Evolutionary conservation across 257 asterid genomes (phyloP).

Genomic region (Paraleonurus japonicus): DNA sequence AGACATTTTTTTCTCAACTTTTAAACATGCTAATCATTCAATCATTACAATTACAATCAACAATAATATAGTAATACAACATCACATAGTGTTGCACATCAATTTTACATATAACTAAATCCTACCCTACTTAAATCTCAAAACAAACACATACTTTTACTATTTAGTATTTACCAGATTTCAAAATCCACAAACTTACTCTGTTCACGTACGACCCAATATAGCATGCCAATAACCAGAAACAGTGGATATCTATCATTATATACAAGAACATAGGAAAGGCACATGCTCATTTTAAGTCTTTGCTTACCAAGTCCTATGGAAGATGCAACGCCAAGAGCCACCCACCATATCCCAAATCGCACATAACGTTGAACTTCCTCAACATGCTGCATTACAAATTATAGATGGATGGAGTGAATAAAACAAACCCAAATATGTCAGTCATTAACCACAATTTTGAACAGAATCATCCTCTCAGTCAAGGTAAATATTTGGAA

Average conservation of each 20-base stretch:
- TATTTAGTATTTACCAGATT: no score
- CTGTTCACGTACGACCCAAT: background rate
- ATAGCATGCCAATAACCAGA: background rate
- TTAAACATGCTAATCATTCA: no score
- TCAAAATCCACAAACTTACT: no score
- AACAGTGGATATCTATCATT: background rate
- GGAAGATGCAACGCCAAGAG: constrained; percentile 97
- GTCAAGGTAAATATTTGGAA: background rate
- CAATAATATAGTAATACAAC: no score
- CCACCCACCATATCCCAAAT: constrained; percentile 90
- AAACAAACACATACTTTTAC: no score
- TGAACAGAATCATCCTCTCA: constrained; percentile 3
- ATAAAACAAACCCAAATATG: background rate
- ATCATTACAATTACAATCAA: no score
- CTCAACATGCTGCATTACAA: constrained; percentile 61
- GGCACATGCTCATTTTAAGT: background rate
- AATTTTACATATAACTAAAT: no score
- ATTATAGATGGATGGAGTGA: constrained; percentile 2
- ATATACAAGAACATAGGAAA: constrained; percentile 10
- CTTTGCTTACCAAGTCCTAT: constrained; percentile 81
- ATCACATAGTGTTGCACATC: no score
- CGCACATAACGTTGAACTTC: constrained; percentile 54
- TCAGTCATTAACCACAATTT: background rate
- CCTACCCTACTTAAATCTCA: no score
- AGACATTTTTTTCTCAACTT: no score